phyloP scores from a whole-genome alignment of 1,284 basidiomycete genomes.

The Meira nashicola region DNA sequence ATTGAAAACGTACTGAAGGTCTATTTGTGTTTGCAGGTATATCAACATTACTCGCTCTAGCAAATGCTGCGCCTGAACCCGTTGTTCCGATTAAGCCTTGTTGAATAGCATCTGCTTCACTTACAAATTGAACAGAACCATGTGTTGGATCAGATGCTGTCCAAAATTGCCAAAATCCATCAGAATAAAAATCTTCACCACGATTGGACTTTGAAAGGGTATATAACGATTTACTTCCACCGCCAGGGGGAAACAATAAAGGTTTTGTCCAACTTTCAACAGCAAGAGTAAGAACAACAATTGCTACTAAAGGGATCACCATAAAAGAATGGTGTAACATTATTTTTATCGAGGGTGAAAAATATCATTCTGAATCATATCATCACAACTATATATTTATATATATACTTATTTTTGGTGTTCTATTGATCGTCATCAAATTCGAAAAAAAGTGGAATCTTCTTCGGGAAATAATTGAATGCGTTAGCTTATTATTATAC shows the following conservation, averaged over 20 bases:
- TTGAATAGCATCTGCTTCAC: not conserved
- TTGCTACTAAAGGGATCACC: no score
- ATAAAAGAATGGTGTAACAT: no score
- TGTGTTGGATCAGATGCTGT: slow-evolving; percentile 2
- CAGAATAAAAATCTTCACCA: not conserved
- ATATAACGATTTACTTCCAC: not conserved
- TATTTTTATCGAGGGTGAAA: no score
- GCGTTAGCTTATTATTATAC: no score
- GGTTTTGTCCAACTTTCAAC: no score
- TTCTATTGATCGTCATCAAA: no score
- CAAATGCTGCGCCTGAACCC: slow-evolving; percentile 18
- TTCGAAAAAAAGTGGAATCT: no score
- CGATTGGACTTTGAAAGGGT: not conserved
- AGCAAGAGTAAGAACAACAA: no score
- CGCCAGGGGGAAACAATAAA: not conserved
- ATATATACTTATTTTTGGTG: no score
- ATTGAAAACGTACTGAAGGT: slow-evolving; percentile 30
- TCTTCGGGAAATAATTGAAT: no score
- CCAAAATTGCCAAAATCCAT: slow-evolving; percentile 7
- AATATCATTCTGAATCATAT: no score
- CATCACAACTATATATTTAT: no score
- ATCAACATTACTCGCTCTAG: slow-evolving; percentile 15
- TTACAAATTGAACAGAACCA: slow-evolving; percentile 1
- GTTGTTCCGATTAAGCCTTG: not conserved
- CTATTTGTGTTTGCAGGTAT: slow-evolving; percentile 1